Evolutionary conservation across 768 basidiomycete species (phyloP), one percentile per base, ranked within the genome.

Genomic region (Russula earlei): DNA sequence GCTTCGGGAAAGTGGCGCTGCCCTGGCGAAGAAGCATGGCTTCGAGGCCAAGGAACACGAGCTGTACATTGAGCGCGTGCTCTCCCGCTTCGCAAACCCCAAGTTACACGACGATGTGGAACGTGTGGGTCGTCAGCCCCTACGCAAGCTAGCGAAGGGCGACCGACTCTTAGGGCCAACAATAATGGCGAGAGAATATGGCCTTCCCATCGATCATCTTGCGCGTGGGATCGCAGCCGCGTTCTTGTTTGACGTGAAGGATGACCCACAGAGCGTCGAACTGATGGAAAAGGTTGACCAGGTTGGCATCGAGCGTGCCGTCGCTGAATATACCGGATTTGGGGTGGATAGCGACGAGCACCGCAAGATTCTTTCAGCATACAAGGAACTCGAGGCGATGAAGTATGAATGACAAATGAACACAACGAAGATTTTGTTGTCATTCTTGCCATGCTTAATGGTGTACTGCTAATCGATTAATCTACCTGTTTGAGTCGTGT

Each of bases 81-180:
- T 72, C 31, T 44, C 44, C 10, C 69, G 73, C 20, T 72, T 72
- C 61, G 56, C 54, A 29, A 73, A 74, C 54, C 66, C 67, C 27
- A 64, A 67, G 54, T 56, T 74, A 41, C 65, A 67, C 52, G 73
- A 74, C 60, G 66, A 70, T 9, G 67, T 73, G 22, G 60, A 57
- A 37, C 67, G 73, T 27, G 72, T 74, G 9, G 71, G 69, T 1
- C 66, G 72, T 15, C 65, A 73, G 56, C 73, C 73, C n/a, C 59
- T 73, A 49, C 67, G 72, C 29, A 74, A 74, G 65, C 66, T 74
- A 2, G 67, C 62, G 14, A 59, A 55, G 29, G 64, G 64, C 5
- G 73, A 74, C 50, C 64, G 73, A 7, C 63, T 74, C 15, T 63
- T 74, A 0, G 72, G 72, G 9, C 71, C 73, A 7, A 63, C 66